Evolutionary conservation across 75 land plant species (phyloP), one percentile per base, ranked within the genome.

Genomic region (Chamaecyparis obtusa): DNA sequence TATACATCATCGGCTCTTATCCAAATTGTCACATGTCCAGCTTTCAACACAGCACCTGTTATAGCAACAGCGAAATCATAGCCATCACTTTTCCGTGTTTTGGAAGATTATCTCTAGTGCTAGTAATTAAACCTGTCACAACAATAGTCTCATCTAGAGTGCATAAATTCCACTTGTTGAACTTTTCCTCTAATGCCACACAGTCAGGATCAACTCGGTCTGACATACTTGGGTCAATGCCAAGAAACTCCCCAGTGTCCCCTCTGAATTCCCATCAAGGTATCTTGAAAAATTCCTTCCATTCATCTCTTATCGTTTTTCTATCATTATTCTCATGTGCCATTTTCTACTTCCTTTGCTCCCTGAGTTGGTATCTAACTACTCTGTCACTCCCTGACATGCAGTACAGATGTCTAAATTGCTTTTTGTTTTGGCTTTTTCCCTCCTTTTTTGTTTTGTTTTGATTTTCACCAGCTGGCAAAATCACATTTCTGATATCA

Each of bases 61-160:
- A 98, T 98, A 27, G 99, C 98, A n/a, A 98, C 98, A 83, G 98
- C 95, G 82, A 98, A 98, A 87, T 98, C 99, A 93, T 98, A 96
- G 55, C 99, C 99, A 92, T 98, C 99, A 88, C 98, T 91, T 83
- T 98, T 98, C 89, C 96, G 89, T 43, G 99, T 98, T 44, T 98
- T 6, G 98, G 98, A 64, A 96, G 92, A 81, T 94, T 95, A 60
- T 96, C 85, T 14, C 95, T 94, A 72, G 99, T 98, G 85, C 95
- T 95, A 72, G 99, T 98, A 86, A 98, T 98, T 78, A 98, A 98
- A n/a, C 99, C 96, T 82, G 99, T 98, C 27, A 94, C 96, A 88
- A 98, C 90, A 36, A 98, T 93, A 37, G 91, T 95, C 57, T 92
- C 91, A 9, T 94, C 87, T 85, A 92, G 91, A 86, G 88, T 88